Evolutionary conservation across 257 asterid genomes (phyloP), one percentile per base, ranked within the genome.

Genomic region (Asclepias syriaca): DNA sequence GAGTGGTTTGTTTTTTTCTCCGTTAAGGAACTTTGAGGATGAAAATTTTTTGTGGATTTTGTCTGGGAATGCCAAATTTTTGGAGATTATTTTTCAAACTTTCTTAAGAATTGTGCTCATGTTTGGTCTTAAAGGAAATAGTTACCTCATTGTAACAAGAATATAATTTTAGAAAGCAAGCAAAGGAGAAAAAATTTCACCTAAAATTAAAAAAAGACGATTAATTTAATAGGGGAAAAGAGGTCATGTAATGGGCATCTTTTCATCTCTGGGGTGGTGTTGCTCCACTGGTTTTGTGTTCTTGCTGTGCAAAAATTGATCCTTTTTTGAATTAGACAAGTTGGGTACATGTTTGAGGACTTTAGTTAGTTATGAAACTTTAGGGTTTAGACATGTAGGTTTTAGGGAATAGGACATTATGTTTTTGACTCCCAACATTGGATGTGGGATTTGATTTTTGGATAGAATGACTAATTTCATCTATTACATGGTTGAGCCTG

Each of bases 1-100:
- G 74, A 68, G 55, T 66, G n/a, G 70, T 71, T 45, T 43, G 29
- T 58, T 76, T 53, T 63, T 57, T 45, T 51, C 46, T 32, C 29
- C 8, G 13, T 27, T 16, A 46, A 49, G 32, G 15, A 45, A 56
- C 49, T 74, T 68, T 76, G 3, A n/a, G n/a, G 13, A 13, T 39
- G 73, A 18, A 43, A 32, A 32, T 51, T 65, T 8, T 22, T 66
- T 59, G 43, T 50, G 37, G 12, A 50, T 68, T 50, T 51, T 51
- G 57, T 73, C 32, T 58, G 18, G 21, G 15, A 55, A 57, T 24
- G 39, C 5, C 8, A 4, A 56, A 21, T 56, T 56, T 3, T 21
- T 56, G 32, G 29, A 56, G 61, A 21, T 12, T 3, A 56, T 56
- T 56, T 27, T 56, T 56, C 48, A 29, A 12, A 22, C 12, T 27